Evolutionary conservation across 345 rosid species (phyloP).

Genomic region (Rubroshorea leprosula): DNA sequence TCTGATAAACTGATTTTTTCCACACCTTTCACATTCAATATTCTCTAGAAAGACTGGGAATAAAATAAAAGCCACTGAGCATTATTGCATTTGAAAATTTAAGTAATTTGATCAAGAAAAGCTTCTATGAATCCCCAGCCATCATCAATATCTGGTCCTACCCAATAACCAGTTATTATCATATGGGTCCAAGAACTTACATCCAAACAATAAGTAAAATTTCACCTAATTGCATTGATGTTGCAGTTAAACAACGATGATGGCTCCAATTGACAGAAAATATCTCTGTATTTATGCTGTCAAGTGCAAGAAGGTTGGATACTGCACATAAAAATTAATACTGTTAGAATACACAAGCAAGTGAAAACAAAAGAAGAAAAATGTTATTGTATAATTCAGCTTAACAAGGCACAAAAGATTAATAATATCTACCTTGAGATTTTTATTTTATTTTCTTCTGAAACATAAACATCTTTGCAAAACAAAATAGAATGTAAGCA

Average conservation of each 20-base stretch:
- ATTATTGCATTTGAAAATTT: constrained; percentile 14
- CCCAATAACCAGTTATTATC: constrained; percentile 55
- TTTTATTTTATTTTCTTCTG: constrained; percentile 1
- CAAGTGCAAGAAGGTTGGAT: constrained; percentile 14
- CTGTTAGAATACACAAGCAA: constrained; percentile 1
- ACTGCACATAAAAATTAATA: constrained; percentile 24
- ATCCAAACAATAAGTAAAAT: constrained; percentile 24
- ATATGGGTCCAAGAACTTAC: constrained; percentile 31
- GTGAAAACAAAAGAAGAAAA: not conserved
- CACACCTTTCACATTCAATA: constrained; percentile 10
- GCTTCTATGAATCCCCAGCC: constrained; percentile 75
- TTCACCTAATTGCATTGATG: constrained; percentile 21
- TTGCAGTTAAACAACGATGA: constrained; percentile 12
- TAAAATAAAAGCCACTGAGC: constrained; percentile 7
- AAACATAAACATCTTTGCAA: not conserved
- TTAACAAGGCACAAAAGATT: not conserved
- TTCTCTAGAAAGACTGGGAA: constrained; percentile 2
- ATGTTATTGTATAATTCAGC: not conserved
- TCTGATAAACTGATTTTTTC: constrained; percentile 4
- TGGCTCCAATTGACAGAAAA: constrained; percentile 20
- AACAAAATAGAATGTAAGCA: not conserved
- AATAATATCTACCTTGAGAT: not conserved
- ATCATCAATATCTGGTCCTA: constrained; percentile 68
- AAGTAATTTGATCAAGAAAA: constrained; percentile 28
- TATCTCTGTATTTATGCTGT: constrained; percentile 17